Evolutionary conservation across 2,329 filamentous ascomycete species (phyloP).

Genomic region (Salinomyces thailandicus): DNA sequence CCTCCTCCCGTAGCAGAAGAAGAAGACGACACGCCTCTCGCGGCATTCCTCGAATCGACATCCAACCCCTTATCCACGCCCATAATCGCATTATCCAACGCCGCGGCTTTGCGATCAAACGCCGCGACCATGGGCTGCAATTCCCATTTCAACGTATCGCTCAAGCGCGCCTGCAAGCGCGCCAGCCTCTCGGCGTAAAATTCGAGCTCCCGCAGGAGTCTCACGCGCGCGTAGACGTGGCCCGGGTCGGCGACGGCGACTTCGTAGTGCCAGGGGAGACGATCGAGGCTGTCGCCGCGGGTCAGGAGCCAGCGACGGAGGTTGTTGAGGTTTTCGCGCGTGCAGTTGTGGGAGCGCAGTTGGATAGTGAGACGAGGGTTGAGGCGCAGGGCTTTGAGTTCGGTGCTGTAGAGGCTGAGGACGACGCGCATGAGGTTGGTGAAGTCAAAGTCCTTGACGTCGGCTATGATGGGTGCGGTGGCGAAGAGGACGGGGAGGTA

Average conservation of each 20-base stretch:
- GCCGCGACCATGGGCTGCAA: slow-evolving; percentile 11
- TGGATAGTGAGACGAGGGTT: slow-evolving; percentile 15
- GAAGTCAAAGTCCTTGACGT: slow-evolving; percentile 20
- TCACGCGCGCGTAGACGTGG: slow-evolving; percentile 4
- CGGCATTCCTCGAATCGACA: neutral
- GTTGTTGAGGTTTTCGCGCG: slow-evolving; percentile 4
- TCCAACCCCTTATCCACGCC: neutral
- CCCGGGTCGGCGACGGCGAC: slow-evolving; percentile 2
- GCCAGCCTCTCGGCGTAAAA: slow-evolving; percentile 9
- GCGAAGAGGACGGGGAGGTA: slow-evolving; percentile 20
- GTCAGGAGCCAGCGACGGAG: slow-evolving; percentile 17
- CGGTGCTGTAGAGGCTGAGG: slow-evolving; percentile 16
- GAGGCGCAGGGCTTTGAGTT: slow-evolving; percentile 19
- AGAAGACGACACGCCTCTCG: too few relatives aligned
- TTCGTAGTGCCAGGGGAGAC: slow-evolving; percentile 18
- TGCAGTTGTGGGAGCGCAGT: slow-evolving; percentile 9
- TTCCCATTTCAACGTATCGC: slow-evolving; percentile 14
- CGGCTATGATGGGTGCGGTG: slow-evolving; percentile 10
- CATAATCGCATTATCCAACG: slow-evolving; percentile 4
- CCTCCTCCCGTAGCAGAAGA: too few relatives aligned
- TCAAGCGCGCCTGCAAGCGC: slow-evolving; percentile 7
- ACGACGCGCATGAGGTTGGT: slow-evolving; percentile 13
- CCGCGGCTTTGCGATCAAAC: slow-evolving; percentile 7
- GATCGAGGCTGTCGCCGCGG: slow-evolving; percentile 14
- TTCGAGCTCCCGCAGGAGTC: slow-evolving; percentile 8